Evolutionary conservation across 2,329 filamentous ascomycete genomes (phyloP), one percentile per base, ranked within the genome.

Genomic region (Exophiala oligosperma): DNA sequence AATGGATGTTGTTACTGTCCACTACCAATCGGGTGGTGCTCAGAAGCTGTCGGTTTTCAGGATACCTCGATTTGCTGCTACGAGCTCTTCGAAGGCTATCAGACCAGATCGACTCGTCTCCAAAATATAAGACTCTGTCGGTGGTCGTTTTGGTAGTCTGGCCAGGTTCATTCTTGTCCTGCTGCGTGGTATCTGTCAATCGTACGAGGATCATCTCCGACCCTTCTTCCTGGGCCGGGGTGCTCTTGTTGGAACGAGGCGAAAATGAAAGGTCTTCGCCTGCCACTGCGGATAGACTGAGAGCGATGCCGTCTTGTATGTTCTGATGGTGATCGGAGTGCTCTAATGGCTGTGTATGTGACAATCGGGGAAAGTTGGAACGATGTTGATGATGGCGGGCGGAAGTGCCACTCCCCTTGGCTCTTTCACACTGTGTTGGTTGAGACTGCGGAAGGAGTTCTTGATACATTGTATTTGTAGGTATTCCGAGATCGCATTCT

Each of bases 151-250:
- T 53, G 32, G 49, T 40, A 43, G 41, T 43, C 17, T 47, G 17
- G 23, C 26, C 37, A 49, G 28, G 11, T 46, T 46, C 43, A 23
- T 52, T 29, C 8, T 57, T 49, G 43, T 57, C 55, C 23, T 28
- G 40, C 38, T 41, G 38, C 6, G 28, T 4, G 5, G 38, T 49
- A 32, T 57, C 55, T 29, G 35, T 57, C 37, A 57, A 38, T 14
- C 49, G 49, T 26, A 57, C 55, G 24, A 57, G 55, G 29, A 57
- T 40, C 55, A 57, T 57, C 55, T 57, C 55, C 23, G 55, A 57
- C 40, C 55, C 55, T 53, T 57, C 55, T 53, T 57, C 55, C 35
- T 57, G 49, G 11, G 50, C 14, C 49, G 41, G 21, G 28, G 11
- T 57, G 6, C 40, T 49, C 17, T 43, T 53, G 41, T 43, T 53